phyloP scores from a whole-genome alignment of 768 basidiomycete species.

The Amanita pallidorosea region DNA sequence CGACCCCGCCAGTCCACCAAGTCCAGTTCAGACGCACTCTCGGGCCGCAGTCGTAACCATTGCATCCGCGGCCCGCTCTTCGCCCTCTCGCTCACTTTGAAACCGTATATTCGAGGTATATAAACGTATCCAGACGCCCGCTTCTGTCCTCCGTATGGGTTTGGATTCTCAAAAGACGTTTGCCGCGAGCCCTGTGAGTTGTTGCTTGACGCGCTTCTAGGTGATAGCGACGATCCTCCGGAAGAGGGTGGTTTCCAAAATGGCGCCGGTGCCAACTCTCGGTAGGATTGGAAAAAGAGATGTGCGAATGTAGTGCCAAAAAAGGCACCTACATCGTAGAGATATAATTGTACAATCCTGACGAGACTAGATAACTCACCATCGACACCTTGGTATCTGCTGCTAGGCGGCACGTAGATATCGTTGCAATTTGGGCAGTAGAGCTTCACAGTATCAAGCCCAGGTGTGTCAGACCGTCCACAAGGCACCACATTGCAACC shows the following conservation, averaged over 20 bases:
- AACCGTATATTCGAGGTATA: constrained; percentile 89
- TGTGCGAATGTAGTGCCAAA: constrained; percentile 99
- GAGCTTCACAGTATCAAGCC: constrained; percentile 94
- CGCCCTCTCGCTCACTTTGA: constrained; percentile 92
- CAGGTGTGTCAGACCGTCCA: constrained; percentile 91
- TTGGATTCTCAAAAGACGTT: constrained; percentile 74
- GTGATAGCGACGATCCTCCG: constrained; percentile 48
- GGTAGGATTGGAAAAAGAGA: constrained; percentile 96
- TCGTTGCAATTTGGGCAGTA: constrained; percentile 98
- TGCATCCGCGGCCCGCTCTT: constrained; percentile 95
- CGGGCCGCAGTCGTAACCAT: constrained; percentile 87
- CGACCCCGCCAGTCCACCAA: constrained; percentile 84
- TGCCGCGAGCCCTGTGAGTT: constrained; percentile 36
- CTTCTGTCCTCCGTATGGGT: constrained; percentile 84
- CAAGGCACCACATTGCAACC: constrained; percentile 87
- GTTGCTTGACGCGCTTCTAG: constrained; percentile 38
- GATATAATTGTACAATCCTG: constrained; percentile 7
- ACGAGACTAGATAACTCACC: constrained; percentile 39
- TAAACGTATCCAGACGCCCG: constrained; percentile 82
- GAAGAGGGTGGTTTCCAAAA: constrained; percentile 71
- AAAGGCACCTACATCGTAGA: constrained; percentile 66
- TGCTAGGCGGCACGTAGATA: constrained; percentile 91
- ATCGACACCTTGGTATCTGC: constrained; percentile 91
- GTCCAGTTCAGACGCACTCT: constrained; percentile 70
- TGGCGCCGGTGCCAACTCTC: constrained; percentile 87